Percentiles rank a stretch among this genome's conserved stretches.
Evolutionary conservation across 768 basidiomycete genomes (phyloP).

Genomic region (Butyriboletus loyo): DNA sequence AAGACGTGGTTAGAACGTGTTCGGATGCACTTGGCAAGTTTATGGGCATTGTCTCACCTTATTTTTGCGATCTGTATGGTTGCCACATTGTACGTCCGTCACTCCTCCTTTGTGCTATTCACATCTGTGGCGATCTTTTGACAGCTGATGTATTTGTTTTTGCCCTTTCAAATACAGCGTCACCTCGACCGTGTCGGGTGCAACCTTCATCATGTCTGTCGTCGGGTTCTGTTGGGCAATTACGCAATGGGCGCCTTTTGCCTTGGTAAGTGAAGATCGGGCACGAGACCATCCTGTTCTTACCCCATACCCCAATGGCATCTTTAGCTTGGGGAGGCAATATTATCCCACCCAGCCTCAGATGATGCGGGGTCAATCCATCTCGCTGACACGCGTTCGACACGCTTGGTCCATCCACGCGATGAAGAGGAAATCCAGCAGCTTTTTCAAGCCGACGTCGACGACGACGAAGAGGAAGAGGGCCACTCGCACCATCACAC

Average conservation of each 20-base stretch:
- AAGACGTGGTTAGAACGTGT: slow-evolving; percentile 38
- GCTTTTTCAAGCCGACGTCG: slow-evolving; percentile 21
- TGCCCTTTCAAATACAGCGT: slow-evolving; percentile 46
- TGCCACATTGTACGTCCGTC: slow-evolving; percentile 69
- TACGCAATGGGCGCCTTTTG: slow-evolving; percentile 90
- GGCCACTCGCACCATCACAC: neutral
- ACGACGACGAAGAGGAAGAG: slow-evolving; percentile 23
- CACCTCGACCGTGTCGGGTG: slow-evolving; percentile 62
- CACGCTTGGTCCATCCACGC: slow-evolving; percentile 5
- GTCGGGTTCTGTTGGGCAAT: slow-evolving; percentile 94
- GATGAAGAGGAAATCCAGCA: slow-evolving; percentile 26
- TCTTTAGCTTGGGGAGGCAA: slow-evolving; percentile 77
- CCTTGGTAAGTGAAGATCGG: slow-evolving; percentile 54
- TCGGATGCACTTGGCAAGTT: slow-evolving; percentile 58
- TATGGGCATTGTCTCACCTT: slow-evolving; percentile 79
- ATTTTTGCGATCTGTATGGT: slow-evolving; percentile 77
- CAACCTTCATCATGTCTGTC: slow-evolving; percentile 71
- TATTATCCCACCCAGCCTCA: slow-evolving; percentile 58
- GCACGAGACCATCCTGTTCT: neutral
- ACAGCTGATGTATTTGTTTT: slow-evolving; percentile 8
- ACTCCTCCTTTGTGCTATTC: neutral
- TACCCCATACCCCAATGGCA: slow-evolving; percentile 19
- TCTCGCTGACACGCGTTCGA: slow-evolving; percentile 36
- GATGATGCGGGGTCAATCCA: slow-evolving; percentile 37
- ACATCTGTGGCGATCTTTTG: slow-evolving; percentile 13